These are phyloP conservation scores for Epichloe uncinata DNA, from an alignment of 2,329 filamentous ascomycete species.

Conservation along the genomic window DNA sequence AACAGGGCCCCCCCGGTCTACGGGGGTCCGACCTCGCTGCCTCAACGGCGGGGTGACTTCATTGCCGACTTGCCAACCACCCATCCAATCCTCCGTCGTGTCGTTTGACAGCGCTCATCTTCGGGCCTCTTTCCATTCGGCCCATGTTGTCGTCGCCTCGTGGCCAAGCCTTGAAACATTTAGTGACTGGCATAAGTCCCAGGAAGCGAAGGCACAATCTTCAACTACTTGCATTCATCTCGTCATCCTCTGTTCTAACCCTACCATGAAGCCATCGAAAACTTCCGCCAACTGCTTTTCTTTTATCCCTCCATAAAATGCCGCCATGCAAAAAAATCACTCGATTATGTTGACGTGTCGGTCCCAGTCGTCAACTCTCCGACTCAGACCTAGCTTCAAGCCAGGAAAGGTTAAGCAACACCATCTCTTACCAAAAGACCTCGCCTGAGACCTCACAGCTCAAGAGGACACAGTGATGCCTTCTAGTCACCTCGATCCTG, in stretches of 20 bases:
- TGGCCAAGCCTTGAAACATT: neutral
- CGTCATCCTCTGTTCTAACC: neutral
- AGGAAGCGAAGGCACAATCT: neutral
- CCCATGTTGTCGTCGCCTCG: neutral
- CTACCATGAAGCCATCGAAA: neutral
- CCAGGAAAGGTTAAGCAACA: neutral
- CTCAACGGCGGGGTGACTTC: too few relatives aligned
- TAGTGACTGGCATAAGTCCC: too few relatives aligned
- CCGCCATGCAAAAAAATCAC: neutral
- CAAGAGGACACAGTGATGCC: neutral
- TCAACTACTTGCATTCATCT: neutral
- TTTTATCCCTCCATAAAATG: neutral
- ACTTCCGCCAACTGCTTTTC: neutral
- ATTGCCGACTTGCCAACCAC: too few relatives aligned
- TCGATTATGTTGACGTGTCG: neutral
- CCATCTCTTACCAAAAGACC: too few relatives aligned
- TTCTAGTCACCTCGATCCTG: conserved; percentile 24
- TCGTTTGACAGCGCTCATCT: too few relatives aligned
- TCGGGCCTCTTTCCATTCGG: too few relatives aligned
- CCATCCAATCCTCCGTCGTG: too few relatives aligned
- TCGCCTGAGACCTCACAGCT: neutral
- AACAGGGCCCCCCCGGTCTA: too few relatives aligned
- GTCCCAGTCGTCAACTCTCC: too few relatives aligned
- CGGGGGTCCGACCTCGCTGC: too few relatives aligned
- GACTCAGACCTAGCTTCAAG: neutral